These are phyloP conservation scores for Lentinula sp. DNA, from an alignment of 768 basidiomycete species.

Conservation along the genomic window DNA sequence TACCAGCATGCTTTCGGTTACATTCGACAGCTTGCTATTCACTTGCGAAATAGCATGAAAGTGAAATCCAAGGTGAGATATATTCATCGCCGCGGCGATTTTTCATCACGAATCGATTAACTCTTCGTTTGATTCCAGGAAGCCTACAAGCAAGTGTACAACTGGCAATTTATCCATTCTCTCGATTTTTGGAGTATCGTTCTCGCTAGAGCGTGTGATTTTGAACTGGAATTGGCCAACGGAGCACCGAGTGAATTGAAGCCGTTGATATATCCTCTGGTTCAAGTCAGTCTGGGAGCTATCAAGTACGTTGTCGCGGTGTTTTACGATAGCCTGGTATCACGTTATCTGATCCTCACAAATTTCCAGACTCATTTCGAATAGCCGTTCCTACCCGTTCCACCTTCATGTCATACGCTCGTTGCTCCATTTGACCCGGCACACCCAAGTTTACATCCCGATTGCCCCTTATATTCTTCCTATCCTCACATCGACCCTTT, in stretches of 20 bases:
- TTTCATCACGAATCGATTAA: not conserved
- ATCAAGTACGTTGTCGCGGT: constrained; percentile 62
- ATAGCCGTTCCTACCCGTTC: constrained; percentile 88
- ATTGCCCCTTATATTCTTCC: constrained; percentile 84
- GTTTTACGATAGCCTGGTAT: constrained; percentile 4
- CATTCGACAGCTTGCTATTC: constrained; percentile 91
- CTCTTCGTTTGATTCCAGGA: constrained; percentile 43
- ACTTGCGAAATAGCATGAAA: constrained; percentile 88
- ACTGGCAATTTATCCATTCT: constrained; percentile 97
- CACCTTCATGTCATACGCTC: constrained; percentile 91
- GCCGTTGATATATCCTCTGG: constrained; percentile 90
- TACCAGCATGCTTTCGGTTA: constrained; percentile 97
- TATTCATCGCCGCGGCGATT: not conserved
- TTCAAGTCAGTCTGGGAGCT: constrained; percentile 90
- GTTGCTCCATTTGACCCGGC: constrained; percentile 76
- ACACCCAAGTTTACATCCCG: constrained; percentile 83
- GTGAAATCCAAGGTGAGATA: constrained; percentile 67
- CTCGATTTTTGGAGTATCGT: constrained; percentile 96
- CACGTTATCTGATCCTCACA: not conserved
- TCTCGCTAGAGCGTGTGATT: constrained; percentile 74
- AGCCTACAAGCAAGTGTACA: constrained; percentile 91
- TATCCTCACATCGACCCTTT: constrained; percentile 72
- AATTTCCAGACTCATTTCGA: constrained; percentile 71
- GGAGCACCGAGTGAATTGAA: constrained; percentile 71
- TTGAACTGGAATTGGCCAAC: constrained; percentile 42